Evolutionary conservation across 2,329 filamentous ascomycete species (phyloP).

Genomic region (Fusarium anthophilum): DNA sequence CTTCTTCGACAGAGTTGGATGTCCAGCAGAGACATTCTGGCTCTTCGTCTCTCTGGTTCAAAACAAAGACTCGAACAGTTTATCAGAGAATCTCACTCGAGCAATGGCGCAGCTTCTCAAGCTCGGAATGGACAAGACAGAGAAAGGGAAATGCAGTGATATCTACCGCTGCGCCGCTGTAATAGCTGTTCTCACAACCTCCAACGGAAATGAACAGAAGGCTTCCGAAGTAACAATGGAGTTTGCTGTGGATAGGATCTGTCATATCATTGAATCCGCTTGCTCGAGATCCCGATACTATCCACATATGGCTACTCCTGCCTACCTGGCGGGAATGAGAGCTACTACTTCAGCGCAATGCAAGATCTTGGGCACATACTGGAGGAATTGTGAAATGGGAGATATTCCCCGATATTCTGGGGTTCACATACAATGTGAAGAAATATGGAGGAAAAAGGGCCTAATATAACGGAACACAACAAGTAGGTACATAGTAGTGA

Average conservation of each 20-base stretch:
- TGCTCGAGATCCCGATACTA: conserved; percentile 50
- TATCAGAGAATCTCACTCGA: conserved; percentile 28
- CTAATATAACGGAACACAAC: conserved; percentile 1
- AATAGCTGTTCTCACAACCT: conserved; percentile 43
- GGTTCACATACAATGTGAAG: conserved; percentile 45
- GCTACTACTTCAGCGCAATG: conserved; percentile 47
- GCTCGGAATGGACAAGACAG: conserved; percentile 22
- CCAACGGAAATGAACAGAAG: neutral
- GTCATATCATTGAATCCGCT: conserved; percentile 46
- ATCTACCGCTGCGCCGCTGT: conserved; percentile 49
- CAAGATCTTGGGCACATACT: conserved; percentile 48
- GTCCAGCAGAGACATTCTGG: conserved; percentile 50
- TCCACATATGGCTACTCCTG: conserved; percentile 51
- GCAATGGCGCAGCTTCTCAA: conserved; percentile 43
- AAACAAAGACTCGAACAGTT: neutral
- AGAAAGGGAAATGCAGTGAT: conserved; percentile 41
- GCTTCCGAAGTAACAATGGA: conserved; percentile 31
- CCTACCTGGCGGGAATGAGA: conserved; percentile 50
- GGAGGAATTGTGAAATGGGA: conserved; percentile 49
- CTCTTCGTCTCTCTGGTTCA: conserved; percentile 48
- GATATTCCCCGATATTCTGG: conserved; percentile 50
- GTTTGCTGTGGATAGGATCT: conserved; percentile 48
- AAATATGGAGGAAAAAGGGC: conserved; percentile 44
- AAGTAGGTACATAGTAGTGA: neutral
- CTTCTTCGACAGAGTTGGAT: conserved; percentile 52